These are phyloP conservation scores for Priceomyces fermenticarens DNA, from an alignment of 805 yeast species.

Conservation along the genomic window DNA sequence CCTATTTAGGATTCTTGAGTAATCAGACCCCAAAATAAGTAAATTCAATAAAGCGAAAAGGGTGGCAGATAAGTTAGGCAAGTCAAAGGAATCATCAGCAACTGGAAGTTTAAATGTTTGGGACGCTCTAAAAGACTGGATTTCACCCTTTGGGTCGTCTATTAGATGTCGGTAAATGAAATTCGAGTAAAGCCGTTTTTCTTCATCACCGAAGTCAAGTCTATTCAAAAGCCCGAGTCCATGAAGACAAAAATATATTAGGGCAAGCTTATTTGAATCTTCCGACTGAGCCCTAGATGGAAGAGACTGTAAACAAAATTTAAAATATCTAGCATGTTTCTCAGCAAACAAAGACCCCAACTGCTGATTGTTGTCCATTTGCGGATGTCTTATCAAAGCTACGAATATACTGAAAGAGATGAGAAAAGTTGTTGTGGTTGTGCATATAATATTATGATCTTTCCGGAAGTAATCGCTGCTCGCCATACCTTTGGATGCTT, in stretches of 20 bases:
- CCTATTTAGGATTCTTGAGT: slow-evolving; percentile 26
- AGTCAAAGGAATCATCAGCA: slow-evolving; percentile 40
- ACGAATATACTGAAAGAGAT: neutral
- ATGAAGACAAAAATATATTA: slow-evolving; percentile 66
- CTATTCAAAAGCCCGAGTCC: slow-evolving; percentile 52
- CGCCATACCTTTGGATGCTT: too few relatives aligned
- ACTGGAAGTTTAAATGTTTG: slow-evolving; percentile 36
- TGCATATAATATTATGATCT: too few relatives aligned
- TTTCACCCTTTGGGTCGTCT: slow-evolving; percentile 26
- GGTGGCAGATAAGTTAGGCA: slow-evolving; percentile 71
- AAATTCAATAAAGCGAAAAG: slow-evolving; percentile 66
- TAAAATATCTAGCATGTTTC: slow-evolving; percentile 45
- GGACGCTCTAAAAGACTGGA: slow-evolving; percentile 56
- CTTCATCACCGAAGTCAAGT: slow-evolving; percentile 25
- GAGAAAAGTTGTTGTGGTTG: too few relatives aligned
- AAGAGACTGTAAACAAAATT: slow-evolving; percentile 49
- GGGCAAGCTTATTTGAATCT: slow-evolving; percentile 66
- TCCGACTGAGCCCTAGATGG: slow-evolving; percentile 57
- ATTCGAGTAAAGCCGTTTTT: slow-evolving; percentile 28
- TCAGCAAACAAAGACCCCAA: slow-evolving; percentile 12
- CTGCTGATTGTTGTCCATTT: too few relatives aligned
- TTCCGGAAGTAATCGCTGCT: too few relatives aligned
- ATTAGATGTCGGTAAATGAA: slow-evolving; percentile 50
- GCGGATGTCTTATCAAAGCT: neutral
- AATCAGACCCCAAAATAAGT: slow-evolving; percentile 47